Evolutionary conservation across 2,329 filamentous ascomycete species (phyloP), one percentile per base, ranked within the genome.

Genomic region (Talaromyces sp.): DNA sequence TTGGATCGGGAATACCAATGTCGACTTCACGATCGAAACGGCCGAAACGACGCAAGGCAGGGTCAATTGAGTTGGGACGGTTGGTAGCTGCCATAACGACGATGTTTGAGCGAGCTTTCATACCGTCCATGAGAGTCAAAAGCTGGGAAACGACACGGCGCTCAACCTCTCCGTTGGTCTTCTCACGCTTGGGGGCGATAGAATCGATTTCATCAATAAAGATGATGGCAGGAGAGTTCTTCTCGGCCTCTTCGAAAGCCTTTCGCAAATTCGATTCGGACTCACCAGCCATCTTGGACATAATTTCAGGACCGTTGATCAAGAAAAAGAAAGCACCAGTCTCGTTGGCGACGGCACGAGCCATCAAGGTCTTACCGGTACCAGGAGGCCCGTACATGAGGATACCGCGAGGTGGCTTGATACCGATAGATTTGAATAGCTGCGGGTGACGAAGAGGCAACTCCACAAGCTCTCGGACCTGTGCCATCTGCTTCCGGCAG

Each of bases 221-320:
- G 74, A 99, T 95, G 69, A 99, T 92, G 74, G 95, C 99, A 81
- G 95, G 95, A 73, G 95, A 95, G 67, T 95, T 95, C 69, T 95
- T 95, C 77, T 96, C 92, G 70, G 95, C 95, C 88, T 98, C 99
- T 87, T 99, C 95, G 80, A 99, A 99, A 74, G 99, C 98, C 79
- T 99, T 95, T 77, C 95, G 92, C 70, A 99, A 98, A 83, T 99
- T 99, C 88, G 92, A 97, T 84, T 99, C 96, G 64, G 95, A 99
- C 83, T 99, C 95, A 89, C 95, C 95, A 77, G 99, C 98, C 95
- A 95, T 99, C 95, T 99, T 99, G 80, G 92, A 97, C 74, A 99
- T 88, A 75, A 99, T 86, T 80, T 99, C 95, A 65, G 95, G 96
- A 68, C 95, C 95, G 88, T 99, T 99, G 81, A 99, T 90, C 47